These are phyloP conservation scores for Rhynchosporium agropyri DNA, from an alignment of 2,329 filamentous ascomycete species.

Conservation along the genomic window DNA sequence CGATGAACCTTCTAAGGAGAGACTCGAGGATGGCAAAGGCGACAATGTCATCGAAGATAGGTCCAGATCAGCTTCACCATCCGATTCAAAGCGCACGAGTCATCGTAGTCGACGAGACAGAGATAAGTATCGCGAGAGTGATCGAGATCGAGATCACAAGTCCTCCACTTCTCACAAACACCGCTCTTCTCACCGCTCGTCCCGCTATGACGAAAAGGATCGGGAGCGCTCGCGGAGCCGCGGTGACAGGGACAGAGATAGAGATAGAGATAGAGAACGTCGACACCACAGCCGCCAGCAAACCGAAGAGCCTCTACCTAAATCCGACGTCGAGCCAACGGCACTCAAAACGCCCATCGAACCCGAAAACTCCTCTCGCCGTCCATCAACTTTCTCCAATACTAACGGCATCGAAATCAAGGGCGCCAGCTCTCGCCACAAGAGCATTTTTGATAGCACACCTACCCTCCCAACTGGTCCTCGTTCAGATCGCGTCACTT, in stretches of 20 bases:
- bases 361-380: slow-evolving; percentile 23
- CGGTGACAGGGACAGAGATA: slow-evolving; percentile 47
- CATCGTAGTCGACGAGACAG: slow-evolving; percentile 65
- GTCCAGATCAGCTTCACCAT: slow-evolving; percentile 67
- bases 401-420: slow-evolving; percentile 41
- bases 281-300: slow-evolving; percentile 34
- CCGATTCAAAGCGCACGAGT: slow-evolving; percentile 57
- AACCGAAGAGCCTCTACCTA: slow-evolving; percentile 29
- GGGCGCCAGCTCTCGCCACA: slow-evolving; percentile 37
- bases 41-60: slow-evolving; percentile 52
- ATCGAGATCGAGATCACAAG: slow-evolving; percentile 49
- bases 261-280: slow-evolving; percentile 42
- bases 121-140: slow-evolving; percentile 51
- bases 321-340: slow-evolving; percentile 19
- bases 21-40: slow-evolving; percentile 36
- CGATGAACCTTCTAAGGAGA: slow-evolving; percentile 30
- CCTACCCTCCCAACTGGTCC: slow-evolving; percentile 39
- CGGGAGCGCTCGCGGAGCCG: slow-evolving; percentile 47
- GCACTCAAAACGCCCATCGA: slow-evolving; percentile 28
- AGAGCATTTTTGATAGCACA: slow-evolving; percentile 31
- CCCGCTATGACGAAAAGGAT: slow-evolving; percentile 47
- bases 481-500: slow-evolving; percentile 33
- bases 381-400: slow-evolving; percentile 29
- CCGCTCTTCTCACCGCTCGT: slow-evolving; percentile 52
- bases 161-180: slow-evolving; percentile 44